phyloP scores from a whole-genome alignment of 2,329 filamentous ascomycete genomes.

The Erysiphe pulchra region DNA sequence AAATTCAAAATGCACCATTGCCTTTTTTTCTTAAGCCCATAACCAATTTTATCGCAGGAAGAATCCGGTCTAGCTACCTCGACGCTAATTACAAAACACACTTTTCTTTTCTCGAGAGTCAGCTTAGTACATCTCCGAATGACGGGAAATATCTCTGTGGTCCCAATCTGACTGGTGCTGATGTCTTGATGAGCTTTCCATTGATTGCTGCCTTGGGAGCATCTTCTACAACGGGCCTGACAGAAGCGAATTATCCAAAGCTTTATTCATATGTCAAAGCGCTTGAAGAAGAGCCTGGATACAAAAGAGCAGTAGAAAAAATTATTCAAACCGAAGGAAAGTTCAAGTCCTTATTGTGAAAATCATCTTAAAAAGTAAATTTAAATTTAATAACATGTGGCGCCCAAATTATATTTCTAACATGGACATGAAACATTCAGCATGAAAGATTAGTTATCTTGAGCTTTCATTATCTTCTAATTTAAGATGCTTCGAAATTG shows the following conservation, averaged over 20 bases:
- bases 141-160: constrained; percentile 25
- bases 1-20: constrained; percentile 27
- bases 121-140: constrained; percentile 20
- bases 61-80: constrained; percentile 20
- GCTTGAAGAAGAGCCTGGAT: constrained; percentile 18
- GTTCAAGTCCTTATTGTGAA: constrained; percentile 8
- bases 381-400: too few relatives aligned
- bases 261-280: constrained; percentile 20
- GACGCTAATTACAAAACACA: constrained; percentile 21
- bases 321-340: constrained; percentile 18
- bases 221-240: constrained; percentile 10
- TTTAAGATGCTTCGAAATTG: too few relatives aligned
- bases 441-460: too few relatives aligned
- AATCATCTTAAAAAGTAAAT: background rate
- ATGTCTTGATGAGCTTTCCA: constrained; percentile 26
- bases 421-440: too few relatives aligned
- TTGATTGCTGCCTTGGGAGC: constrained; percentile 18
- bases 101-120: constrained; percentile 23
- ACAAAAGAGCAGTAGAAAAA: constrained; percentile 21
- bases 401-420: too few relatives aligned
- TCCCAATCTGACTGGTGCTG: constrained; percentile 21
- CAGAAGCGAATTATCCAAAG: constrained; percentile 19
- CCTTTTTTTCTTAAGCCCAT: constrained; percentile 47
- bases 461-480: too few relatives aligned
- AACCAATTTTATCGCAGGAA: constrained; percentile 24